Conservation (phyloP, 257 asterid genomes). For the Datura wrightii region DNA sequence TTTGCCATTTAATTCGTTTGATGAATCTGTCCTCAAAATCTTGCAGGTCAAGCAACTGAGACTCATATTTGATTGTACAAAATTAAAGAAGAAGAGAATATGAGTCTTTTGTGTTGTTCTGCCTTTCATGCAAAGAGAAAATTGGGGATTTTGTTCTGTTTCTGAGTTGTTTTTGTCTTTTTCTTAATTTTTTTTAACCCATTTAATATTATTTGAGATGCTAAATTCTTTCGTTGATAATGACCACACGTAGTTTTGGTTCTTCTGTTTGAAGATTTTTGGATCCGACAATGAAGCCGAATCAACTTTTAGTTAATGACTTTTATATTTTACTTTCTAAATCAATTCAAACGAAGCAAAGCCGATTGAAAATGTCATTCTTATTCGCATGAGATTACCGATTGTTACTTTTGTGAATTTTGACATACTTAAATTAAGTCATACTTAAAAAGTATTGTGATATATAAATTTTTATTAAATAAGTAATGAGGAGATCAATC, state of each 20-base stretch:
- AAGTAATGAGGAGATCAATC: too few relatives aligned
- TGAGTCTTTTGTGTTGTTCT: neutral
- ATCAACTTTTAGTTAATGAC: neutral
- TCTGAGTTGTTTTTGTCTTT: neutral
- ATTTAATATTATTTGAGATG: neutral
- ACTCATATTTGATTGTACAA: constrained; percentile 29
- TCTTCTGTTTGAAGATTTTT: neutral
- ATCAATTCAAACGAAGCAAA: neutral
- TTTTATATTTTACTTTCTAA: neutral
- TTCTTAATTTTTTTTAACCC: neutral
- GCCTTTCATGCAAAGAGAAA: neutral
- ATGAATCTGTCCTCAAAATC: constrained; percentile 35
- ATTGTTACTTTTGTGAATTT: too few relatives aligned
- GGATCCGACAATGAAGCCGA: constrained; percentile 10
- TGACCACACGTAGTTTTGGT: neutral
- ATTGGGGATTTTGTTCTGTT: neutral
- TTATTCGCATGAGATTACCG: too few relatives aligned
- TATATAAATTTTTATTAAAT: too few relatives aligned
- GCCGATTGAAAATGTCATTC: too few relatives aligned
- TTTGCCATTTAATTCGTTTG: neutral
- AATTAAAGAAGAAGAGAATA: neutral
- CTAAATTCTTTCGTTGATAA: neutral
- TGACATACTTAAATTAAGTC: too few relatives aligned
- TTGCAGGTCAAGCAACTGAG: constrained; percentile 38
- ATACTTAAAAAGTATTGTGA: too few relatives aligned